Evolutionary conservation across 2,329 filamentous ascomycete genomes (phyloP).

Genomic region (Aspergillus tubingensis): DNA sequence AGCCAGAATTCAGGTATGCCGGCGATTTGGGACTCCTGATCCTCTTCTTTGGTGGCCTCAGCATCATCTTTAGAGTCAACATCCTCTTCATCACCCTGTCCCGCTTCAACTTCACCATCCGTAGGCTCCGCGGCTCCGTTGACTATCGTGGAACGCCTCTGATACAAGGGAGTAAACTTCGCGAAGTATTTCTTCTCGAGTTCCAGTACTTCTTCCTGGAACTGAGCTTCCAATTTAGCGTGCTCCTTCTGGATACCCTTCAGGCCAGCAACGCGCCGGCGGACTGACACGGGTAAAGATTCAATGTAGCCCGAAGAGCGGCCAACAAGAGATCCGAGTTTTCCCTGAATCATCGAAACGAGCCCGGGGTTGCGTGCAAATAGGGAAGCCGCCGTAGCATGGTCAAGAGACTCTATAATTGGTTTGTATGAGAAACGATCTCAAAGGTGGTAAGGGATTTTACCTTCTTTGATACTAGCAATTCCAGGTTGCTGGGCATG

Average conservation of each 20-base stretch:
- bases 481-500: conserved; percentile 95
- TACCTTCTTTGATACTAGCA: conserved; percentile 96
- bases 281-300: conserved; percentile 84
- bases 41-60: conserved; percentile 50
- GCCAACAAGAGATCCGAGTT: conserved; percentile 88
- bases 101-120: conserved; percentile 81
- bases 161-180: conserved; percentile 96
- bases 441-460: conserved; percentile 34
- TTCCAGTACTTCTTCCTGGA: conserved; percentile 96
- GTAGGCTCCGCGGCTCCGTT: conserved; percentile 85
- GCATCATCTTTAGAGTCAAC: conserved; percentile 63
- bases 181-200: conserved; percentile 99
- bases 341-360: conserved; percentile 96
- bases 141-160: conserved; percentile 90
- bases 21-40: conserved; percentile 54
- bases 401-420: conserved; percentile 80
- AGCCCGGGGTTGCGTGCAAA: conserved; percentile 95
- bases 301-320: conserved; percentile 97
- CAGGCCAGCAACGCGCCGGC: conserved; percentile 88
- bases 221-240: conserved; percentile 95
- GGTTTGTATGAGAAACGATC: conserved; percentile 7
- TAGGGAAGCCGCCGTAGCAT: conserved; percentile 81
- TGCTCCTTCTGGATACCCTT: conserved; percentile 99
- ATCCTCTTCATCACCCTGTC: conserved; percentile 74
- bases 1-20: conserved; percentile 99